Evolutionary conservation across 2,329 filamentous ascomycete species (phyloP).

Genomic region (Alternaria panax): DNA sequence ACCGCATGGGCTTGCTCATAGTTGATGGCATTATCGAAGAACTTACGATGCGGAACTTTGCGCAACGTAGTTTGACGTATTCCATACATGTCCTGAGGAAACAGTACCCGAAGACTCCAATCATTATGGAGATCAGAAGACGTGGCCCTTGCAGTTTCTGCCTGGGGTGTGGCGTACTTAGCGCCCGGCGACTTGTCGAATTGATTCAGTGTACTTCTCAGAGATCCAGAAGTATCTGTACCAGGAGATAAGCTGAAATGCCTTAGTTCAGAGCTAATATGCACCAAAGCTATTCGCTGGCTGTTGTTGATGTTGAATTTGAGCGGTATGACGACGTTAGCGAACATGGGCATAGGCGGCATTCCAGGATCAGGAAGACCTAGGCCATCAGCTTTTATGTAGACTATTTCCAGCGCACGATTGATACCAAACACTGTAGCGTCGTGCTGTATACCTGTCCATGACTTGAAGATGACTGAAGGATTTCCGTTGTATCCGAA

Average conservation of each 20-base stretch:
- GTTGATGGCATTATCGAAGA: conserved; percentile 54
- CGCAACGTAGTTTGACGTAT: conserved; percentile 51
- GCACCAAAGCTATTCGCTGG: conserved; percentile 18
- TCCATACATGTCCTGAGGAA: conserved; percentile 51
- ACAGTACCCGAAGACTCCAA: conserved; percentile 54
- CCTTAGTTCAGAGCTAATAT: conserved; percentile 14
- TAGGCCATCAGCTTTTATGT: conserved; percentile 28
- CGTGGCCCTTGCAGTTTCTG: background rate
- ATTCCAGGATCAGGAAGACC: background rate
- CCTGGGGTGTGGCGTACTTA: background rate
- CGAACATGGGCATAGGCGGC: conserved; percentile 17
- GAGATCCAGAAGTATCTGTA: background rate
- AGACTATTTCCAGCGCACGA: conserved; percentile 33
- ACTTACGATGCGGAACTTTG: conserved; percentile 40
- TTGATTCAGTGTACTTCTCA: background rate
- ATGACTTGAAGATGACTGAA: conserved; percentile 8
- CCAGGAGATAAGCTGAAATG: background rate
- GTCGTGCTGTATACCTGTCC: conserved; percentile 32
- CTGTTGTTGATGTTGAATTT: conserved; percentile 18
- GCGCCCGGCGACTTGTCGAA: background rate
- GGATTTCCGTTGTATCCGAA: background rate
- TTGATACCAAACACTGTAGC: conserved; percentile 33
- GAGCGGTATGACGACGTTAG: conserved; percentile 36
- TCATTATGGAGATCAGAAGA: conserved; percentile 10
- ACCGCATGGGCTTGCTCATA: conserved; percentile 59